Evolutionary conservation across 2,329 filamentous ascomycete species (phyloP).

Genomic region (Aspergillus piperis): DNA sequence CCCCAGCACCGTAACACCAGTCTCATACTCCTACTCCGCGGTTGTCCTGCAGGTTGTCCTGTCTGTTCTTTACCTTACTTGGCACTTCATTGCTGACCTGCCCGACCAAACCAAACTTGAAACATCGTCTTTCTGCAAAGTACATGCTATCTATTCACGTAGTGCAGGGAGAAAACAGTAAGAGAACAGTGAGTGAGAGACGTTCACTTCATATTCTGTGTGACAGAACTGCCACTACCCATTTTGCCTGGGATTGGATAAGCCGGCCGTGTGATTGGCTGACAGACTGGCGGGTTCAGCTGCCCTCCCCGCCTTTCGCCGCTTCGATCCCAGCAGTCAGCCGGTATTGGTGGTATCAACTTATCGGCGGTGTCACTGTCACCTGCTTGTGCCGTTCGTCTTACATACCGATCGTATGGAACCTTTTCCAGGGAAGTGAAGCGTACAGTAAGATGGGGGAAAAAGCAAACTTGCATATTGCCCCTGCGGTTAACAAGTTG

Average conservation of each 20-base stretch:
- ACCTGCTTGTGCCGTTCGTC: background rate
- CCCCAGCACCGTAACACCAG: background rate
- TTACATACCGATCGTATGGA: background rate
- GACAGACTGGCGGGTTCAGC: background rate
- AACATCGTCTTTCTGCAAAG: no score
- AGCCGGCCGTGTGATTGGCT: slow-evolving; percentile 31
- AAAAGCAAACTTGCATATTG: background rate
- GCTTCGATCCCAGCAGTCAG: background rate
- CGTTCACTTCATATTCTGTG: no score
- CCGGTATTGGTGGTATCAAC: background rate
- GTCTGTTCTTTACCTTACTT: no score
- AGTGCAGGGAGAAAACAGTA: no score
- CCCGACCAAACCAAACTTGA: no score
- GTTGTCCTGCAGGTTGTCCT: no score
- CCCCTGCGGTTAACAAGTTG: background rate
- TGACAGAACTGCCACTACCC: no score
- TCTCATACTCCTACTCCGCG: background rate
- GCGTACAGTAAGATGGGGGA: background rate
- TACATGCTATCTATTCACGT: no score
- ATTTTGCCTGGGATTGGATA: slow-evolving; percentile 28
- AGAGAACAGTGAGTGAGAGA: no score
- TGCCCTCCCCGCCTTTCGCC: background rate
- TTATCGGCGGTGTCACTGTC: background rate
- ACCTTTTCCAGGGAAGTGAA: background rate
- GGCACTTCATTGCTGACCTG: no score